These are phyloP conservation scores for Leptographium procerum DNA, from an alignment of 2,329 filamentous ascomycete species.

Conservation along the genomic window DNA sequence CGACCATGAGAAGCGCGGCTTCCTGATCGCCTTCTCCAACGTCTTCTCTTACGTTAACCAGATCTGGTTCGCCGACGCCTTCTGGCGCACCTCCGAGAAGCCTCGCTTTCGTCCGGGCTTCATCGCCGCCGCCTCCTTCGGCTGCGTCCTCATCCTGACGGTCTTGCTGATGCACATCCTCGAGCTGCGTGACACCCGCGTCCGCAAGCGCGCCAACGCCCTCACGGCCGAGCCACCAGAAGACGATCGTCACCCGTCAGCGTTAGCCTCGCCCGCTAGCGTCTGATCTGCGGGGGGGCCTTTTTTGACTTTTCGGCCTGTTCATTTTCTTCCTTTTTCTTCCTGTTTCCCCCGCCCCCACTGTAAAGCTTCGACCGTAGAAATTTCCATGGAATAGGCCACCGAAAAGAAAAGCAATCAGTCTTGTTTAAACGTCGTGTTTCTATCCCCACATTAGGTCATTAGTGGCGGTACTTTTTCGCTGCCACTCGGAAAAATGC, in stretches of 20 bases:
- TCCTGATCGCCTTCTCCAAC: slow-evolving; percentile 7
- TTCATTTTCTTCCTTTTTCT: too few relatives aligned
- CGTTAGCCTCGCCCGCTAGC: neutral
- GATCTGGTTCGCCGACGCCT: slow-evolving; percentile 5
- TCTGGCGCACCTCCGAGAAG: slow-evolving; percentile 3
- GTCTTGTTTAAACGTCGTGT: too few relatives aligned
- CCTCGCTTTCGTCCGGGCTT: slow-evolving; percentile 4
- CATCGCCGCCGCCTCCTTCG: neutral
- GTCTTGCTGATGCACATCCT: neutral
- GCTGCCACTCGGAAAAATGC: neutral
- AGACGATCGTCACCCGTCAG: neutral
- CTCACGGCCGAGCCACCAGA: neutral
- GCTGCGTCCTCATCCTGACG: neutral
- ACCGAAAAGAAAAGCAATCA: too few relatives aligned
- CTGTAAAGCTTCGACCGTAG: too few relatives aligned
- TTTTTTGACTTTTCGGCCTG: too few relatives aligned
- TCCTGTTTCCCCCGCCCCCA: too few relatives aligned
- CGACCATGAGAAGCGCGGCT: slow-evolving; percentile 9
- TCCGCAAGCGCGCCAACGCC: neutral
- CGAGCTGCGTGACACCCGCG: neutral
- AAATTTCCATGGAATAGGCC: too few relatives aligned
- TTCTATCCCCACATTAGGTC: too few relatives aligned
- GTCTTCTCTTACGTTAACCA: slow-evolving; percentile 8
- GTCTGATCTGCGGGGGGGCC: neutral
- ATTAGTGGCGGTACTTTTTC: neutral